Evolutionary conservation across 129 eudicot genomes (phyloP).

Genomic region (Heracleum sosnowskyi): DNA sequence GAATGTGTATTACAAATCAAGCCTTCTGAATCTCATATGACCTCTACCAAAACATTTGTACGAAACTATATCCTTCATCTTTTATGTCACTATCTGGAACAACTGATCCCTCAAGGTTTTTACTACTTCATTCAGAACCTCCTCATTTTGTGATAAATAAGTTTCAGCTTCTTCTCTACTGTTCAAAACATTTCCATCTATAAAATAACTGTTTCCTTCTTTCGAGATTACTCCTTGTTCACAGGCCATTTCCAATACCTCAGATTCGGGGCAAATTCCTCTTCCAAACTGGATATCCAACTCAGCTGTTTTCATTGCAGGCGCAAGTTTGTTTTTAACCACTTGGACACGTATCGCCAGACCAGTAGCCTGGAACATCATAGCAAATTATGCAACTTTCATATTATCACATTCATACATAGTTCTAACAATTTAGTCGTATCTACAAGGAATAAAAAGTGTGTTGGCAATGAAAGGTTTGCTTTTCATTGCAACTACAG

Average conservation of each 20-base stretch:
- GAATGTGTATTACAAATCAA: background rate
- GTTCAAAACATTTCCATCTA: conserved; percentile 47
- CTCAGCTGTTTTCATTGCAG: conserved; percentile 70
- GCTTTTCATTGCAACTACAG: background rate
- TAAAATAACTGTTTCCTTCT: conserved; percentile 55
- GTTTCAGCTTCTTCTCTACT: conserved; percentile 45
- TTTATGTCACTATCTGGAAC: conserved; percentile 30
- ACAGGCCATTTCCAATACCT: conserved; percentile 77
- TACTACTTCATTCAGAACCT: conserved; percentile 37
- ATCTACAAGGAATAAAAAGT: background rate
- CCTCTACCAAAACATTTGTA: background rate
- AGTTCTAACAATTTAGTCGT: background rate
- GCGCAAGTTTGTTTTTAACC: conserved; percentile 84
- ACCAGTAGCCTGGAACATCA: conserved; percentile 59
- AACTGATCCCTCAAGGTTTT: conserved; percentile 49
- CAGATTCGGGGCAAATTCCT: conserved; percentile 61
- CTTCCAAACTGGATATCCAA: conserved; percentile 64
- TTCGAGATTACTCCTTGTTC: conserved; percentile 53
- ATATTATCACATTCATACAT: background rate
- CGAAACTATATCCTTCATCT: background rate
- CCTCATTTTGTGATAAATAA: conserved; percentile 48
- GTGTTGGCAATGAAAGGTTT: background rate
- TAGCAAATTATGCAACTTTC: background rate
- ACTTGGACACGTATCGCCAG: conserved; percentile 75
- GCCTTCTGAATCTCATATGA: background rate